Conservation (phyloP, 257 asterid genomes). For the Nicotiana tomentosiformis region DNA sequence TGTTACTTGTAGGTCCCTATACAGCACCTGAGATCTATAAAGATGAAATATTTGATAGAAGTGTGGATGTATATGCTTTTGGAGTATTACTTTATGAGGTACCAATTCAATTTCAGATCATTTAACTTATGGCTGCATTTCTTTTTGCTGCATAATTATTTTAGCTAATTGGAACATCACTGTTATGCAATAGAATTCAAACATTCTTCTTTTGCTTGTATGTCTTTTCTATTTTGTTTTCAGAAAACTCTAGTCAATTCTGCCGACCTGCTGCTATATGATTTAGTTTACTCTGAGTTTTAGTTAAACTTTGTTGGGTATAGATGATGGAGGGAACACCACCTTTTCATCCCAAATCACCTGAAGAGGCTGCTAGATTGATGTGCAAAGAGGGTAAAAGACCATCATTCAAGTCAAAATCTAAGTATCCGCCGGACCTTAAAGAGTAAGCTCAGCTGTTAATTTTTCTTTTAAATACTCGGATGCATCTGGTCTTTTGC, state of each 20-base stretch:
- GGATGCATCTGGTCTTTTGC: not conserved
- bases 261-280: not conserved
- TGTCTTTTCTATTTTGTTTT: not conserved
- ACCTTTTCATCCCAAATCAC: slow-evolving; percentile 73
- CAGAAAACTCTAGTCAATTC: not conserved
- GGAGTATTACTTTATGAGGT: slow-evolving; percentile 91
- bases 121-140: not conserved
- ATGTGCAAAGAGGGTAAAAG: slow-evolving; percentile 70
- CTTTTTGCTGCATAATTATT: not conserved
- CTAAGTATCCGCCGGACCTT: slow-evolving; percentile 72
- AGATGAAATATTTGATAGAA: slow-evolving; percentile 66
- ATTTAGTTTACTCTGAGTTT: not conserved
- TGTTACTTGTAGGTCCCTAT: slow-evolving; percentile 49
- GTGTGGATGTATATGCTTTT: slow-evolving; percentile 81
- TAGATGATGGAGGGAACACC: slow-evolving; percentile 90
- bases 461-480: not conserved
- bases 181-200: not conserved
- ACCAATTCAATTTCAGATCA: slow-evolving; percentile 6
- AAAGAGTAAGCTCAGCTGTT: slow-evolving; percentile 56
- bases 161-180: not conserved
- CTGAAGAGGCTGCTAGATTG: slow-evolving; percentile 55
- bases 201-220: not conserved
- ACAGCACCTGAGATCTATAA: slow-evolving; percentile 79
- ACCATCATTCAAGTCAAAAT: slow-evolving; percentile 77
- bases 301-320: slow-evolving; percentile 1